A percentile compares a stretch with the other conserved stretches of the same genome.
Conservation (phyloP, 1,284 basidiomycete species). For the Agroathelia rolfsii region DNA sequence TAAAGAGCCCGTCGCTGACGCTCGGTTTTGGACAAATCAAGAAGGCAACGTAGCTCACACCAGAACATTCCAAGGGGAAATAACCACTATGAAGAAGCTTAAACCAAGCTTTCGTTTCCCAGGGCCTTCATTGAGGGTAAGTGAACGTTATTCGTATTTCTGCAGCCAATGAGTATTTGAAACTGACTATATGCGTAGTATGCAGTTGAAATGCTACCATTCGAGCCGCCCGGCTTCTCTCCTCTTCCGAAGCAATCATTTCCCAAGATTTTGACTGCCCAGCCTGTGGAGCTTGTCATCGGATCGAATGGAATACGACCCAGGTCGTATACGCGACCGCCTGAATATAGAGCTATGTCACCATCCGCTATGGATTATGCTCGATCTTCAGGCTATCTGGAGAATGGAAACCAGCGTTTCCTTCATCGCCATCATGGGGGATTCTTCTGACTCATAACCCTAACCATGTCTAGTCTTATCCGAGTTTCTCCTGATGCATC, state of each 20-base stretch:
- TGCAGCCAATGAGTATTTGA: neutral
- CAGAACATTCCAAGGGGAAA: constrained; percentile 39
- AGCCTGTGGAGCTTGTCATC: constrained; percentile 33
- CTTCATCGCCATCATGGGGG: no score
- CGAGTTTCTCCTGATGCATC: no score
- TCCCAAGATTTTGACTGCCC: constrained; percentile 24
- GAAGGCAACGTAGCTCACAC: constrained; percentile 21
- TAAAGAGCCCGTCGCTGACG: constrained; percentile 28
- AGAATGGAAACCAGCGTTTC: constrained; percentile 50
- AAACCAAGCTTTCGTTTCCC: constrained; percentile 49
- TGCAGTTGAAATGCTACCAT: constrained; percentile 32
- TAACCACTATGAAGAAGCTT: constrained; percentile 33
- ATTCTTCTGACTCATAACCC: no score
- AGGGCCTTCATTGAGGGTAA: constrained; percentile 38
- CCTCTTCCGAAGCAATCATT: no score
- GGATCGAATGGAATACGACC: constrained; percentile 30
- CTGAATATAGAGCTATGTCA: constrained; percentile 40
- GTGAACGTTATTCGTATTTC: constrained; percentile 15
- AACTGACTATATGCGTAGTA: constrained; percentile 27
- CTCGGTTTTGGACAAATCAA: constrained; percentile 37
- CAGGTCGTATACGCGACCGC: constrained; percentile 44
- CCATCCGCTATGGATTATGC: constrained; percentile 37
- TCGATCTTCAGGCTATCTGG: constrained; percentile 38
- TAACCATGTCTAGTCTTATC: no score
- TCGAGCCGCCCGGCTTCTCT: constrained; percentile 35